Evolutionary conservation across 441 rosid genomes (phyloP), one percentile per base, ranked within the genome.

Genomic region (Hypseocharis bilobata): DNA sequence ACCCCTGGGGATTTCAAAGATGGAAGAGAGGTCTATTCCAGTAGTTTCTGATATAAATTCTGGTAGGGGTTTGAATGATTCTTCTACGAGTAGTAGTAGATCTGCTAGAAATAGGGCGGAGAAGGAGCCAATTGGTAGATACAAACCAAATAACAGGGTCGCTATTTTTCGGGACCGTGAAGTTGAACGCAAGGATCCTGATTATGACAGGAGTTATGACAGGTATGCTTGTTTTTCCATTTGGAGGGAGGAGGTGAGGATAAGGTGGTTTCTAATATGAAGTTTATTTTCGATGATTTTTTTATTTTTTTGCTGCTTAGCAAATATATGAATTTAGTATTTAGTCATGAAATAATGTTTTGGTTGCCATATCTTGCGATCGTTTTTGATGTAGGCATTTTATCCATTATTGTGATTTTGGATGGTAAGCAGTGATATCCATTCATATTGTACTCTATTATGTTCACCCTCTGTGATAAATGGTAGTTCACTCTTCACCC

Each of bases 141-240:
- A 69, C 30, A 83, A 67, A 76, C 79, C 85, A 64, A 81, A 74
- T 72, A 86, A 59, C 65, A 73, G 82, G 78, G 92, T 88, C 68
- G 96, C 96, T 63, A 83, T 86, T 67, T 88, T 88, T 74, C 90
- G 96, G 70, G 96, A 88, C 68, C 88, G 88, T 60, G 92, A 88
- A 60, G 67, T 82, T 69, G 96, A 88, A 11, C 83, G 84, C 60
- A 86, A 81, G 69, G 96, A 88, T 59, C 96, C 96, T 51, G 96
- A 88, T 78, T 88, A 85, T 82, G 84, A 88, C 80, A 78, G 96
- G 70, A 88, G 74, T 65, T 86, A 88, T 75, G 96, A 86, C 49
- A 85, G 92, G 96, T 84, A 70, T 38, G 42, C 64, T 34, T 30
- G 0, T 49, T 36, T 40, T 23, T 30, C 25, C 62, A 19, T 55